Evolutionary conservation across 306 rosid species (phyloP).

Genomic region (Betula pendula): DNA sequence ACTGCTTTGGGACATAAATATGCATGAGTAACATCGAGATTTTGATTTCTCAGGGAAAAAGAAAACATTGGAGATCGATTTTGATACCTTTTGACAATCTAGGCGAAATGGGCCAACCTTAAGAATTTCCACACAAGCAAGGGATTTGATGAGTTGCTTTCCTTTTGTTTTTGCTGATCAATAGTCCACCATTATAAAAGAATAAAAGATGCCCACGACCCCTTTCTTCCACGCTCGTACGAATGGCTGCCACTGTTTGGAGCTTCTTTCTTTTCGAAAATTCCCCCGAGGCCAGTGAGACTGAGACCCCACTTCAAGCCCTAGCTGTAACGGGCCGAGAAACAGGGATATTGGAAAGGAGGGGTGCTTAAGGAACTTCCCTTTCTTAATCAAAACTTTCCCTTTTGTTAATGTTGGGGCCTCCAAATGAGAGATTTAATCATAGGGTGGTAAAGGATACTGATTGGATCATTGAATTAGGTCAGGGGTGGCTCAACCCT

Average conservation of each 20-base stretch:
- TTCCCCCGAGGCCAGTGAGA: neutral
- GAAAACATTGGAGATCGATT: neutral
- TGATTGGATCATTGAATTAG: too few species aligned
- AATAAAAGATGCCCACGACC: neutral
- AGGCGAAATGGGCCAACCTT: neutral
- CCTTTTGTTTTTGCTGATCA: constrained; percentile 4
- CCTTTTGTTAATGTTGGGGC: neutral
- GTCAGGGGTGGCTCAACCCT: too few species aligned
- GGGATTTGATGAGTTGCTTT: constrained; percentile 18
- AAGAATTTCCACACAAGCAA: constrained; percentile 2
- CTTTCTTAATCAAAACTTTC: neutral
- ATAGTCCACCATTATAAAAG: constrained; percentile 22
- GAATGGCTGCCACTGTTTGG: constrained; percentile 5
- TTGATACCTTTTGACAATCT: constrained; percentile 4
- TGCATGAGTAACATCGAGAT: neutral
- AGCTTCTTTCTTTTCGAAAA: neutral
- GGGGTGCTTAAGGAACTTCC: neutral
- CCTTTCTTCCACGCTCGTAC: constrained; percentile 28
- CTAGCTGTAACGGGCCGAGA: neutral
- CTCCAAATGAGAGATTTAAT: neutral
- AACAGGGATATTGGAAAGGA: neutral
- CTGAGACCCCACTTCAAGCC: constrained; percentile 12
- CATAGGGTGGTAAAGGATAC: too few species aligned
- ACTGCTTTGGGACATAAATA: neutral
- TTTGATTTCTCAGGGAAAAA: too few species aligned